Percentiles rank a stretch among this genome's conserved stretches.
phyloP scores from a whole-genome alignment of 225 moss, liverwort and hornwort genomes.

The Thuidium tamariscinum region DNA sequence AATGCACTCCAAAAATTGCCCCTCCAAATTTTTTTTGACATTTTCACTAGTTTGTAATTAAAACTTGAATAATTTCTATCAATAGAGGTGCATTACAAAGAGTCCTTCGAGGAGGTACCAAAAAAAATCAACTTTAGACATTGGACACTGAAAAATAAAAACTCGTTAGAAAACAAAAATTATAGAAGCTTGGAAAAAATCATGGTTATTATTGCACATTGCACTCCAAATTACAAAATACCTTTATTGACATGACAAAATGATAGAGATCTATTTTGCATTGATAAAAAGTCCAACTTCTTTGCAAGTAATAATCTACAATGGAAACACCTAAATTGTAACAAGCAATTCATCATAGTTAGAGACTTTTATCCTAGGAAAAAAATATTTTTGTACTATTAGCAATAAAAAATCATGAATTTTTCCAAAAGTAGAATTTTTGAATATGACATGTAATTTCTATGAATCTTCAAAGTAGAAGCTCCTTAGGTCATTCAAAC shows the following conservation, averaged over 20 bases:
- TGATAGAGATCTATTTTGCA: too few species aligned
- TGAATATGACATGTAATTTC: too few species aligned
- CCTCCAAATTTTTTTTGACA: too few species aligned
- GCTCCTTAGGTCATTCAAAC: too few species aligned
- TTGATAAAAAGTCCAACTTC: not conserved
- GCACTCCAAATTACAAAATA: not conserved
- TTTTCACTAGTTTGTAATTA: not conserved
- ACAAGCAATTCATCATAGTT: too few species aligned
- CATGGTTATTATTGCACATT: rapidly evolving
- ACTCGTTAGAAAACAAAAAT: not conserved
- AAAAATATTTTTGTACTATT: too few species aligned
- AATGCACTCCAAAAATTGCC: not conserved
- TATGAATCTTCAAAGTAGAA: too few species aligned
- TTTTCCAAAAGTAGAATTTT: too few species aligned
- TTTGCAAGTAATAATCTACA: not conserved
- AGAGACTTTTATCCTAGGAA: too few species aligned
- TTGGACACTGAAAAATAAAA: not conserved
- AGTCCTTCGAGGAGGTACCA: rapidly evolving
- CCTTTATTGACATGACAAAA: too few species aligned
- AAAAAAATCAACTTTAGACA: not conserved
- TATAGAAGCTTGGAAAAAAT: rapidly evolving
- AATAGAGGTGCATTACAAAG: rapidly evolving
- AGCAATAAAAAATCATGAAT: too few species aligned
- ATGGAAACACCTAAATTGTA: too few species aligned
- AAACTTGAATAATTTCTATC: not conserved